Percentiles rank a stretch among this genome's conserved stretches.
Conservation (phyloP, 176 grass and related monocot genomes). For the Olyra latifolia region DNA sequence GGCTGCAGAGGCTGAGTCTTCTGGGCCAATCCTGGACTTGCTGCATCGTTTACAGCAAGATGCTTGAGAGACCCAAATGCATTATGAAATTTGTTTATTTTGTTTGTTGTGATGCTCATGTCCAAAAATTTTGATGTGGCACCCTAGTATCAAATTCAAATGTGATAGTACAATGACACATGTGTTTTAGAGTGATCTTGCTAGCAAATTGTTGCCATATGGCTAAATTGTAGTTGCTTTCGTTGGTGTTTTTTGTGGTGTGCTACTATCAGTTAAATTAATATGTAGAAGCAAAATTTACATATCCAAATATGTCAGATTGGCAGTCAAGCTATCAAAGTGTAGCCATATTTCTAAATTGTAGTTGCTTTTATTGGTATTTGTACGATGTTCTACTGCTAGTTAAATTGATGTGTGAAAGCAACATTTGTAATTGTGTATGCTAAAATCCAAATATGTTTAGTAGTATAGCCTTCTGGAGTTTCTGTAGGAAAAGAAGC, state of each 20-base stretch:
- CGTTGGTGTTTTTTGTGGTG: not conserved
- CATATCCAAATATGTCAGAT: not conserved
- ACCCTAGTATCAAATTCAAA: not conserved
- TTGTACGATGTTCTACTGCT: not conserved
- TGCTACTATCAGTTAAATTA: not conserved
- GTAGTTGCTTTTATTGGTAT: not conserved
- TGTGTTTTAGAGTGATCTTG: not conserved
- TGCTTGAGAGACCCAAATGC: constrained; percentile 19
- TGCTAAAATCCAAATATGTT: not conserved
- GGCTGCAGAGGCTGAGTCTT: constrained; percentile 47
- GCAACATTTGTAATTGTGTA: too few relatives aligned
- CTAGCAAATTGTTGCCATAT: not conserved
- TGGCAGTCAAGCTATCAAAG: not conserved
- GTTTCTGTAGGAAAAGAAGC: not conserved
- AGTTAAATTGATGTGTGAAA: not conserved
- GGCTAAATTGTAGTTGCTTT: not conserved
- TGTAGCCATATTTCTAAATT: not conserved
- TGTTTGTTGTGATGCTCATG: not conserved
- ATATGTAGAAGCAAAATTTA: not conserved
- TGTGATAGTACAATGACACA: not conserved
- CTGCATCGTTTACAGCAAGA: constrained; percentile 43
- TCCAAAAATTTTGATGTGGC: constrained; percentile 16
- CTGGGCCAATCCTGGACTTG: constrained; percentile 47
- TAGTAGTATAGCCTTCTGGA: not conserved
- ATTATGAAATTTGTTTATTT: not conserved